phyloP scores from a whole-genome alignment of 106 monocot species.

The Vanilla planifolia region DNA sequence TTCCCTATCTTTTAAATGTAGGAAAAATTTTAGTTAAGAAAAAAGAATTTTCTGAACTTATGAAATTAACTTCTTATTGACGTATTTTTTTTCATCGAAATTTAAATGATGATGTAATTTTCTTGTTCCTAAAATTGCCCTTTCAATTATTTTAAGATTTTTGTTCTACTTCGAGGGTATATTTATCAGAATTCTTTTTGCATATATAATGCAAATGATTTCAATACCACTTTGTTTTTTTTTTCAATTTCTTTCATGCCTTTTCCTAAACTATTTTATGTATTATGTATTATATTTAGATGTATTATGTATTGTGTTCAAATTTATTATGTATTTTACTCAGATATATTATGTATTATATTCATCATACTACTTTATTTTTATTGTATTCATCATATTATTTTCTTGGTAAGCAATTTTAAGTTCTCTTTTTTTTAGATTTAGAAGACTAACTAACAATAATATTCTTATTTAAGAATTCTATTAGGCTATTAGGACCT shows the following conservation, averaged over 20 bases:
- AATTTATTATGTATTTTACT: too few relatives aligned
- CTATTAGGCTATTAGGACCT: too few relatives aligned
- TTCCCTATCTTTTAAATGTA: too few relatives aligned
- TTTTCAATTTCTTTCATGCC: neutral
- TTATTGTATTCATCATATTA: too few relatives aligned
- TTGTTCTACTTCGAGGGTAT: neutral
- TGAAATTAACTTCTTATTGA: neutral
- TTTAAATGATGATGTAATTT: neutral
- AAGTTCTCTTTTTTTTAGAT: too few relatives aligned
- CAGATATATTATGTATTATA: too few relatives aligned
- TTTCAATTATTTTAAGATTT: neutral
- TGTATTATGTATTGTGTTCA: too few relatives aligned
- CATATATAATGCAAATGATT: neutral
- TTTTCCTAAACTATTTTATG: neutral
- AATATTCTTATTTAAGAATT: too few relatives aligned
- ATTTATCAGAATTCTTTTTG: neutral
- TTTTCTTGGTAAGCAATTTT: too few relatives aligned
- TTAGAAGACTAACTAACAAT: too few relatives aligned
- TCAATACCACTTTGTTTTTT: neutral
- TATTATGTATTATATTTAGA: too few relatives aligned
- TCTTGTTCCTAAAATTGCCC: neutral
- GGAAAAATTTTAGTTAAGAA: neutral
- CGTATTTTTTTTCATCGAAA: neutral
- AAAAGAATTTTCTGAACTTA: neutral
- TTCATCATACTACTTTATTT: too few relatives aligned